Evolutionary conservation across 192 early-diverging fungal species (phyloP).

Genomic region (Backusella liffmaniae): DNA sequence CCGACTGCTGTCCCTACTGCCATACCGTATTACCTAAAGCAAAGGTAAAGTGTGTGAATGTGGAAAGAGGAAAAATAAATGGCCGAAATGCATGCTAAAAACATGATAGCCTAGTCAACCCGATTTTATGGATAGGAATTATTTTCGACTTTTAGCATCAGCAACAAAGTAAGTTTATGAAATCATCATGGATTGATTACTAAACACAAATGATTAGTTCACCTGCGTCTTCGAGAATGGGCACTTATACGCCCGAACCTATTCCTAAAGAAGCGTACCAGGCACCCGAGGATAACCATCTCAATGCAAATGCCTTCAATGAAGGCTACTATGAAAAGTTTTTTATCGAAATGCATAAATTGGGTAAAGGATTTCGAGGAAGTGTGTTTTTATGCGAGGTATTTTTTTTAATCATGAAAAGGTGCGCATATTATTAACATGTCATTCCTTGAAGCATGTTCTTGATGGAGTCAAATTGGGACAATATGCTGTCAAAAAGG

Average conservation of each 20-base stretch:
- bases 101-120: conserved; percentile 6
- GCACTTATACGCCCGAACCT: not conserved
- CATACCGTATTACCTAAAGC: not conserved
- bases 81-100: not conserved
- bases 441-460: conserved; percentile 43
- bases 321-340: conserved; percentile 95
- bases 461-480: conserved; percentile 72
- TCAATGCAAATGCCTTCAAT: conserved; percentile 77
- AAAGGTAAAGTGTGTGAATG: not conserved
- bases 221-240: not conserved
- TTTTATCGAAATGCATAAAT: conserved; percentile 83
- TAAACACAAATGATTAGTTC: not conserved
- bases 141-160: conserved; percentile 54
- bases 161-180: conserved; percentile 23
- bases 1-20: conserved; percentile 5
- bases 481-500: conserved; percentile 93
- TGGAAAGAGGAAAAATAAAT: not conserved
- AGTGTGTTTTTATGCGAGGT: conserved; percentile 86
- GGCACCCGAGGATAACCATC: conserved; percentile 27
- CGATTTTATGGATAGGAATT: conserved; percentile 52
- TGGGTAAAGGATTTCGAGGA: conserved; percentile 89
- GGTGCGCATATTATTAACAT: conserved; percentile 25
- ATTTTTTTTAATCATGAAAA: not conserved
- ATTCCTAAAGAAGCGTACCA: conserved; percentile 15
- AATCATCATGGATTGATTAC: too few species aligned